Conservation (phyloP, 192 early-diverging fungal genomes). For the Glomus cerebriforme region DNA sequence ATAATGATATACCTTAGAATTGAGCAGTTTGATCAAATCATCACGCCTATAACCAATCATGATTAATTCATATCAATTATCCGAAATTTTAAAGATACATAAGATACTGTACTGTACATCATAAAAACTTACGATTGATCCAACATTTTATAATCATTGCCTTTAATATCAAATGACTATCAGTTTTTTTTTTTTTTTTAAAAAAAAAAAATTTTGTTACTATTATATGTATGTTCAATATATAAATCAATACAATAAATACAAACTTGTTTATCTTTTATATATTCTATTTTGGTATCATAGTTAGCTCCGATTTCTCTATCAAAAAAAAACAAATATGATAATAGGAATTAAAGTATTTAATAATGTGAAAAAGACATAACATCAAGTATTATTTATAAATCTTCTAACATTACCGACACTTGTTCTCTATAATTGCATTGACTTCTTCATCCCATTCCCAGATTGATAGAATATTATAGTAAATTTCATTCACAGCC, state of each 20-base stretch:
- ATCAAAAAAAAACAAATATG: not conserved
- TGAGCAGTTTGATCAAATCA: not conserved
- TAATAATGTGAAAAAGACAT: not conserved
- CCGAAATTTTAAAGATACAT: not conserved
- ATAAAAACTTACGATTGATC: not conserved
- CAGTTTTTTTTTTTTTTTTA: too few species aligned
- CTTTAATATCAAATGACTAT: constrained; percentile 7
- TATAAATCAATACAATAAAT: not conserved
- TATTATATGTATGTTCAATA: not conserved
- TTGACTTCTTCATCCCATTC: not conserved
- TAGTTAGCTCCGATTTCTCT: not conserved
- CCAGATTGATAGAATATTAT: constrained; percentile 13
- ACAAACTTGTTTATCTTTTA: constrained; percentile 4
- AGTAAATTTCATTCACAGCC: not conserved
- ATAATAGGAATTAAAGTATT: not conserved
- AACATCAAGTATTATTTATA: too few species aligned
- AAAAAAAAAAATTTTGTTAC: not conserved
- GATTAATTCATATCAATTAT: not conserved
- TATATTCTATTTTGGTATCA: not conserved
- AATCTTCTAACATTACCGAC: too few species aligned
- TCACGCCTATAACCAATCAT: not conserved
- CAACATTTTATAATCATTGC: not conserved
- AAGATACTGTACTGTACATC: too few species aligned
- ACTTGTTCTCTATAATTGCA: not conserved
- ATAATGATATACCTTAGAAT: too few species aligned